Percentiles rank a stretch among this genome's conserved stretches.
Conservation (phyloP, 805 yeast species). For the Ogataea ramenticola region DNA sequence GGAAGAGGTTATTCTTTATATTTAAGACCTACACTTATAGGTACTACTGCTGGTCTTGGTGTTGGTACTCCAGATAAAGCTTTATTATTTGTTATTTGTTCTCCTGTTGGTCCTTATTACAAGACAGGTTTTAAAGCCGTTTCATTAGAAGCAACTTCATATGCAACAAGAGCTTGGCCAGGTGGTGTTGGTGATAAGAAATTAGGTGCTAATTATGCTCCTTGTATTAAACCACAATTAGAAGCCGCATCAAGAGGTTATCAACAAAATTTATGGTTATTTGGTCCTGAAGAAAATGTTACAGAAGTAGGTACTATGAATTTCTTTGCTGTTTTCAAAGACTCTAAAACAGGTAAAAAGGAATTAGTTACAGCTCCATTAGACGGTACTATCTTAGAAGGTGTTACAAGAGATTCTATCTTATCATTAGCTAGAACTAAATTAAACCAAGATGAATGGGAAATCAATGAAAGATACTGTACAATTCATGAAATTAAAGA, state of each 20-base stretch:
- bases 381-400: constrained; percentile 95
- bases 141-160: constrained; percentile 86
- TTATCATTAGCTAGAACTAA: constrained; percentile 69
- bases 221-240: constrained; percentile 84
- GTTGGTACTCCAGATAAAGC: constrained; percentile 80
- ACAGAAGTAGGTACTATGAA: constrained; percentile 99
- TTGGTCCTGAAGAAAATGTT: constrained; percentile 78
- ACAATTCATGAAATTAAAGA: constrained; percentile 76
- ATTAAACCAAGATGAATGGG: constrained; percentile 74
- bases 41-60: constrained; percentile 85
- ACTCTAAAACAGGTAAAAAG: constrained; percentile 69
- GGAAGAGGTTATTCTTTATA: constrained; percentile 88
- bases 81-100: constrained; percentile 75
- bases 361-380: constrained; percentile 94
- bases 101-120: constrained; percentile 97
- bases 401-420: constrained; percentile 92
- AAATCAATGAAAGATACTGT: constrained; percentile 72
- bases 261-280: constrained; percentile 95
- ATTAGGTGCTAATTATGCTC: constrained; percentile 97
- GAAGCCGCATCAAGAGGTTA: constrained; percentile 89
- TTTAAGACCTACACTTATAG: constrained; percentile 92
- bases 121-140: constrained; percentile 95
- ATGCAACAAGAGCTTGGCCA: constrained; percentile 98
- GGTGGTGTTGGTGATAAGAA: constrained; percentile 97
- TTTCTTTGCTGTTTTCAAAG: constrained; percentile 79